Conservation (phyloP, 2,329 filamentous ascomycete species). For the Pezicula neosporulosa region DNA sequence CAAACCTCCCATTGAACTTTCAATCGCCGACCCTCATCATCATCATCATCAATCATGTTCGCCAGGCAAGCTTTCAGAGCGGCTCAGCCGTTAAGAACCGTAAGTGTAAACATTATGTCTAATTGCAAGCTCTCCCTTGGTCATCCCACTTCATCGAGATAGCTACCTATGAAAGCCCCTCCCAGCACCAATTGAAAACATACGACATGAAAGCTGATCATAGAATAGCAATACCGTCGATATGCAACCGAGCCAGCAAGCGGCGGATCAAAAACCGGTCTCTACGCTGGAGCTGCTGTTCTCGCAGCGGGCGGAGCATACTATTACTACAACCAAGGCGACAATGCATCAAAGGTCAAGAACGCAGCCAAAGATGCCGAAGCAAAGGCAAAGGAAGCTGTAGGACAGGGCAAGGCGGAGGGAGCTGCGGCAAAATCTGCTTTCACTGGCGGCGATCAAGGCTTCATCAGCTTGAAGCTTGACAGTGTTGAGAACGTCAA, state of each 20-base stretch:
- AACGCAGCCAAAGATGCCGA: constrained; percentile 55
- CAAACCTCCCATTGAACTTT: background rate
- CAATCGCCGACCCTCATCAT: background rate
- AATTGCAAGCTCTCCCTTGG: constrained; percentile 5
- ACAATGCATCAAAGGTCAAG: constrained; percentile 48
- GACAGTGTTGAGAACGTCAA: constrained; percentile 76
- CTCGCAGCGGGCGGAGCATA: constrained; percentile 56
- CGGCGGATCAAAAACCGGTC: constrained; percentile 49
- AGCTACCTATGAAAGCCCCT: background rate
- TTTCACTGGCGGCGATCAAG: constrained; percentile 85
- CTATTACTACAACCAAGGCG: constrained; percentile 44
- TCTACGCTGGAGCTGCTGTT: constrained; percentile 59
- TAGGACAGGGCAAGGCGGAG: constrained; percentile 23
- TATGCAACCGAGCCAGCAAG: constrained; percentile 64
- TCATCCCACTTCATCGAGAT: constrained; percentile 17
- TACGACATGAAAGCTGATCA: constrained; percentile 7
- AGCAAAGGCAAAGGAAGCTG: constrained; percentile 44
- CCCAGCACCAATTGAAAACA: constrained; percentile 2
- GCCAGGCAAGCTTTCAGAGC: constrained; percentile 61
- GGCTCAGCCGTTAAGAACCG: constrained; percentile 62
- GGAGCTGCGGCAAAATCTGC: constrained; percentile 35
- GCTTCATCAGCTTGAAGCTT: constrained; percentile 79
- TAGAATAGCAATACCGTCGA: constrained; percentile 55
- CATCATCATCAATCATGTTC: constrained; percentile 52
- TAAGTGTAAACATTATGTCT: constrained; percentile 35